Base-by-base conservation (phyloP, 495 filamentous ascomycete genomes). In the Lepraria neglecta region DNA sequence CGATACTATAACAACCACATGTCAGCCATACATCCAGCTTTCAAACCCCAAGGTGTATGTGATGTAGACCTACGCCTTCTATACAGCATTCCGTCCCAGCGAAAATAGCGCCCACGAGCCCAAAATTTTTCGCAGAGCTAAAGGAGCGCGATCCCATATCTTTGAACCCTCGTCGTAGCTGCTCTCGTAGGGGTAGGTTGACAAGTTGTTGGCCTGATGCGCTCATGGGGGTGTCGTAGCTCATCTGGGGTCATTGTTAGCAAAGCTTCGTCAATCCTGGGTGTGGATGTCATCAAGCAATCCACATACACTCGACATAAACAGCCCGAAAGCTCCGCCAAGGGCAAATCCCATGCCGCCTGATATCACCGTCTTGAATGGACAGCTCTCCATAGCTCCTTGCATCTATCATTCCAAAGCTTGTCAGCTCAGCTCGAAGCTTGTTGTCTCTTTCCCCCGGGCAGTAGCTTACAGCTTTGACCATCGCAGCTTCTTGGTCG, bases 21-120 rank as follows among this genome's bases (percentile, higher is more conserved):
- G 33, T 43, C 14, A 48, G 35, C 27, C 3, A 14, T 2, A 24
- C 2, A 2, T 24, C 24, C 24, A 24, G 24, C 24, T 24, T 24
- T 24, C 24, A 24, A 24, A 24, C 24, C 24, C 24, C 24, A 24
- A 24, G 24, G 24, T 24, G 15, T 15, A n/a, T 46, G 24, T 21
- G 11, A 24, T 17, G 28, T 24, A 51, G 14, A 60, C 62, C 1
- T 58, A 83, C 77, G 0, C 90, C 92, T 71, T 97, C 95, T 63
- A 98, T 92, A 57, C 87, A 90, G 76, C 94, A 98, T 76, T 98
- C 94, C 14, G 92, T 95, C 27, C 94, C 95, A 17, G 83, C 78
- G 75, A 92, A 98, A 10, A 97, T 80, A 0, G 90, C 88, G 54
- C 94, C 94, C 48, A 98, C 87, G 48, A 88, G 82, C 30, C 88